Base-by-base conservation (phyloP, 805 yeast species). In the Wickerhamomyces alni region DNA sequence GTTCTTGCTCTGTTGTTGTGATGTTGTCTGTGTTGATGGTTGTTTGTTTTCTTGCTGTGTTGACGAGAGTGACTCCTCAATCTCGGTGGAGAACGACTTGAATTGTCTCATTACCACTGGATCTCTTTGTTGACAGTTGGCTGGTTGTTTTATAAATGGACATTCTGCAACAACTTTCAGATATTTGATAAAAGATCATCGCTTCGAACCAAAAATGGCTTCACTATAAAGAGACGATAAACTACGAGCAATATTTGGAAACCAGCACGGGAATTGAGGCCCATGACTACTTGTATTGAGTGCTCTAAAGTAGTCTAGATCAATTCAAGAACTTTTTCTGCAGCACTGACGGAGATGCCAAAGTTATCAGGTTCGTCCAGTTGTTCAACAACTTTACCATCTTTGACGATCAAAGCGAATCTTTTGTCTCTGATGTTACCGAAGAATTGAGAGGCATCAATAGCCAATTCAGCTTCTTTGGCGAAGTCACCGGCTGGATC, bases 341-440 rank as follows among this genome's bases (percentile, higher is more conserved):
- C 72, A 37, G 61, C 51, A 12, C 69, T 57, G 28, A 61, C 78
- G 42, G 75, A 72, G 47, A 87, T 74, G 11, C 88, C 75, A 32
- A 81, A 76, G 63, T 77, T 79, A 58, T 87, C 95, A 19, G 94
- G 91, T 67, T 88, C 96, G 36, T 78, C 76, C 55, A 82, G 82
- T 26, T 77, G 66, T 44, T 79, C 66, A 35, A 66, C 63, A 40
- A 88, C 88, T 52, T 69, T 71, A 42, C 94, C 95, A 50, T 87
- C 76, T 45, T 84, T 82, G 13, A 87, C 80, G 38, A 85, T 62
- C 33, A 85, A 67, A 17, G 91, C 94, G 51, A 75, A 84, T 63
- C 96, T 76, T 63, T 75, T 77, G 32, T 82, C 71, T 64, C 96
- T 77, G 42, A 66, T 62, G 57, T 80, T 80, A 36, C 96, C 96